Conservation (phyloP, 129 eudicot genomes). For the Rutidosis leptorrhynchoides region DNA sequence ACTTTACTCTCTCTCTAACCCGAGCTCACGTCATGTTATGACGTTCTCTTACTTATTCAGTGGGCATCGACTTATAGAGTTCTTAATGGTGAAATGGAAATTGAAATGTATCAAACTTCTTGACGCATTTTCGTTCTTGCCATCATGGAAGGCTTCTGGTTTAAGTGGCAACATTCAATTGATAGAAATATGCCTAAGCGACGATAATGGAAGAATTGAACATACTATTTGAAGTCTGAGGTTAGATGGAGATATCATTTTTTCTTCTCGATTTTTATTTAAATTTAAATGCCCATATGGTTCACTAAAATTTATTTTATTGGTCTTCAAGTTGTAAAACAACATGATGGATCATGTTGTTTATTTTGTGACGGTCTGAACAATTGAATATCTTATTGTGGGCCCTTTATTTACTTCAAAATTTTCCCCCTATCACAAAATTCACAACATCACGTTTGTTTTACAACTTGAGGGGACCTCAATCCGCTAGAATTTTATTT, state of each 20-base stretch:
- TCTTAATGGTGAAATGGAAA: conserved; percentile 89
- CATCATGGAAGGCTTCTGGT: conserved; percentile 64
- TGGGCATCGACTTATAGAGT: conserved; percentile 94
- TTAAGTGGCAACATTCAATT: conserved; percentile 88
- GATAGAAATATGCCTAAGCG: conserved; percentile 65
- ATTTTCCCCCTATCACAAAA: too few species aligned
- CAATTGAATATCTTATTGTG: too few species aligned
- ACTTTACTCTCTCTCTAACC: neutral
- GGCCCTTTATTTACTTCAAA: too few species aligned
- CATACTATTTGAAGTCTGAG: conserved; percentile 13
- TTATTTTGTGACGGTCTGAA: too few species aligned
- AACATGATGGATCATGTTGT: neutral
- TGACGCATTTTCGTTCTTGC: conserved; percentile 82
- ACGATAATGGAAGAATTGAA: conserved; percentile 23
- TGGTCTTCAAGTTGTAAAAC: neutral
- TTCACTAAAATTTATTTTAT: neutral
- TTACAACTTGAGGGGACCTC: neutral
- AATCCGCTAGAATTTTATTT: neutral
- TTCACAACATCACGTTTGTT: too few species aligned
- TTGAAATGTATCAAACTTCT: conserved; percentile 75
- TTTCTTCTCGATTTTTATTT: conserved; percentile 3
- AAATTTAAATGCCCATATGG: conserved; percentile 1
- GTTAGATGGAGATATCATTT: conserved; percentile 11
- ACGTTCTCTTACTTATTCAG: conserved; percentile 37
- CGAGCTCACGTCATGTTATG: neutral